Conservation (phyloP, 1,284 basidiomycete species). For the Chiua sp. region DNA sequence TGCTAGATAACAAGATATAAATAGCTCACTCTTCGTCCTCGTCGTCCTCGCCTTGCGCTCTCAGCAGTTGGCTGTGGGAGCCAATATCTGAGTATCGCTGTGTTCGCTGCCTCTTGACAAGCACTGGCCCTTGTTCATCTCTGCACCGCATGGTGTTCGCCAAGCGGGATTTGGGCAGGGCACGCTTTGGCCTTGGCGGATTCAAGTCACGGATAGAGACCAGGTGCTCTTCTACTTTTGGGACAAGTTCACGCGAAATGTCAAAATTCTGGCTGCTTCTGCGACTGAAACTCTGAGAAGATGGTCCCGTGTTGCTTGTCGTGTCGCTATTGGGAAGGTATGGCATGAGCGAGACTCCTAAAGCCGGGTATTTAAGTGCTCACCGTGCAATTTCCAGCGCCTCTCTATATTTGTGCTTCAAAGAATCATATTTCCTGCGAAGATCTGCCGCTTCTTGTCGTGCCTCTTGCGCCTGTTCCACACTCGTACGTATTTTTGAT, state of each 20-base stretch:
- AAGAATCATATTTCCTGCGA: conserved; percentile 34
- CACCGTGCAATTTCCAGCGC: conserved; percentile 18
- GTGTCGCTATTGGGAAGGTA: conserved; percentile 11
- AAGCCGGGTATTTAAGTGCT: conserved; percentile 10
- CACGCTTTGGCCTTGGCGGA: conserved; percentile 31
- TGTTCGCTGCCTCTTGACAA: conserved; percentile 30
- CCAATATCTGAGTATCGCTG: conserved; percentile 24
- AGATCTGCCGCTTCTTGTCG: conserved; percentile 34
- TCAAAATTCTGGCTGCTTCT: conserved; percentile 18
- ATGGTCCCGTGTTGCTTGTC: neutral
- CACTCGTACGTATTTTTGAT: conserved; percentile 41
- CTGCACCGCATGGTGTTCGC: conserved; percentile 1
- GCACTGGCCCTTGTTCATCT: conserved; percentile 7
- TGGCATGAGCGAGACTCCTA: neutral
- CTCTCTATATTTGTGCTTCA: conserved; percentile 27
- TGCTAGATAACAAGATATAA: conserved; percentile 1
- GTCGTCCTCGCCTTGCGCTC: conserved; percentile 14
- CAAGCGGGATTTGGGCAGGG: conserved; percentile 31
- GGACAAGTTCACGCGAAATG: conserved; percentile 7
- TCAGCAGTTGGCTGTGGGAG: conserved; percentile 6
- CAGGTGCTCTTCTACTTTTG: conserved; percentile 30
- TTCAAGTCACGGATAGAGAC: conserved; percentile 15
- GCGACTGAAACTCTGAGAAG: conserved; percentile 12
- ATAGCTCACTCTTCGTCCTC: conserved; percentile 17
- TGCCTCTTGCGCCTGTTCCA: conserved; percentile 33